A percentile compares a stretch with the other conserved stretches of the same genome.
Conservation (phyloP, 352 stramenopile species). For the Pythium phragmiticola region DNA sequence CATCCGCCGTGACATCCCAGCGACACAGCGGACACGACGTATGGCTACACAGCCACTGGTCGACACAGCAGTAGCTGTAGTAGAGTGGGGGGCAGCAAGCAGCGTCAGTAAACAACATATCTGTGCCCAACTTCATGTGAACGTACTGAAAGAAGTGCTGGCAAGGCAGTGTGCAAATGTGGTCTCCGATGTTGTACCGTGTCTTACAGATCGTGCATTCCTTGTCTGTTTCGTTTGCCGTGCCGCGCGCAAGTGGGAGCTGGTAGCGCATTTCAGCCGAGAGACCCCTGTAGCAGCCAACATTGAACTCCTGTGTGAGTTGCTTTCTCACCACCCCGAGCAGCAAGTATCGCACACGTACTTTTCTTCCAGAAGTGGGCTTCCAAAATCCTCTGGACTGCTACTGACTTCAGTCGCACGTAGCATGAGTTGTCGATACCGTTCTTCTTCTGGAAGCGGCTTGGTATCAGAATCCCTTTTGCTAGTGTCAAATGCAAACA, state of each 20-base stretch:
- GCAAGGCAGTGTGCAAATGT: slow-evolving; percentile 81
- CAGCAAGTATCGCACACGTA: slow-evolving; percentile 24
- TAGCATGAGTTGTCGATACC: slow-evolving; percentile 57
- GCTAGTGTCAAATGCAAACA: slow-evolving; percentile 21
- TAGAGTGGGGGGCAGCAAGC: background rate
- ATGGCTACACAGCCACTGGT: slow-evolving; percentile 87
- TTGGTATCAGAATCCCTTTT: slow-evolving; percentile 52
- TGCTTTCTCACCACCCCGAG: background rate
- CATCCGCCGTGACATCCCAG: slow-evolving; percentile 67
- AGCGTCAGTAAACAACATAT: slow-evolving; percentile 1
- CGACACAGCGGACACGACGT: slow-evolving; percentile 83
- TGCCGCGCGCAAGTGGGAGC: slow-evolving; percentile 71
- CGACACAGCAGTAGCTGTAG: slow-evolving; percentile 70
- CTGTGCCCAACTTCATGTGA: background rate
- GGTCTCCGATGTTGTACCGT: slow-evolving; percentile 78
- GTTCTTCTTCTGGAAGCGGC: slow-evolving; percentile 54
- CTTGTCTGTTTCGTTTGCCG: slow-evolving; percentile 79
- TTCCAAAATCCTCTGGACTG: slow-evolving; percentile 71
- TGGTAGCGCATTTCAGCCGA: slow-evolving; percentile 80
- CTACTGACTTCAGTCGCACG: slow-evolving; percentile 56
- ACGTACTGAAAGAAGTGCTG: slow-evolving; percentile 88
- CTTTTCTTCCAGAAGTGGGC: slow-evolving; percentile 77
- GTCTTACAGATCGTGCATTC: slow-evolving; percentile 87
- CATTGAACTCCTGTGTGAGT: background rate
- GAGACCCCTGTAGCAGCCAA: slow-evolving; percentile 41